Conservation (phyloP, 1,284 basidiomycete genomes). For the Laetiporus sulphureus region DNA sequence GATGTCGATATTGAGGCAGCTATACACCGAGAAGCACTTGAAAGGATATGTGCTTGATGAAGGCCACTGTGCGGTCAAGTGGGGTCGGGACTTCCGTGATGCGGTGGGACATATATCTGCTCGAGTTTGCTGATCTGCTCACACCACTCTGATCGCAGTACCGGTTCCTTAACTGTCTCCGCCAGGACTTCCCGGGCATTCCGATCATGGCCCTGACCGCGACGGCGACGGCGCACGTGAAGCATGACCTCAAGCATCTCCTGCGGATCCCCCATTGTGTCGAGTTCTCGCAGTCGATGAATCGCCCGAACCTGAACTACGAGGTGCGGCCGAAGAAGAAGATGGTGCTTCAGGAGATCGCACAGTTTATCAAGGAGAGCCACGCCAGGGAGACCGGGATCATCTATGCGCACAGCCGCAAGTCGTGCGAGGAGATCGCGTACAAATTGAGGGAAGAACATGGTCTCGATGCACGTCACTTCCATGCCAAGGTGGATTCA, state of each 20-base stretch:
- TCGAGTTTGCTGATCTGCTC: not conserved
- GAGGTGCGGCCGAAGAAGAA: constrained; percentile 64
- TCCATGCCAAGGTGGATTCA: constrained; percentile 76
- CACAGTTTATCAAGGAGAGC: constrained; percentile 59
- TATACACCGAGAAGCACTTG: constrained; percentile 54
- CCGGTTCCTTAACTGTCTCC: constrained; percentile 59
- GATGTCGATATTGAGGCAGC: constrained; percentile 45
- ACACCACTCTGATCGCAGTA: constrained; percentile 42
- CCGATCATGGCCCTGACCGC: constrained; percentile 97
- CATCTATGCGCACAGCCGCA: constrained; percentile 77
- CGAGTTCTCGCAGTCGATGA: constrained; percentile 81
- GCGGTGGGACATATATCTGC: constrained; percentile 39
- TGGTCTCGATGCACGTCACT: constrained; percentile 69
- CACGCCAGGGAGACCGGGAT: constrained; percentile 71
- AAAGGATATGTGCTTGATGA: constrained; percentile 96
- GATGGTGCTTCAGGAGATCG: constrained; percentile 55
- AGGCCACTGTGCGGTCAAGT: constrained; percentile 87
- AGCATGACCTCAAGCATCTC: constrained; percentile 72
- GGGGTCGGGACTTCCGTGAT: constrained; percentile 81
- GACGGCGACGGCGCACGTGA: constrained; percentile 78
- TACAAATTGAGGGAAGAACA: constrained; percentile 49
- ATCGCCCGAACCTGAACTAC: constrained; percentile 86
- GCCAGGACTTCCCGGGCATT: constrained; percentile 66
- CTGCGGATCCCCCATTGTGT: constrained; percentile 61
- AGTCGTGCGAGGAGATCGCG: constrained; percentile 78